Evolutionary conservation across 345 rosid genomes (phyloP).

Genomic region (Sisymbrium altissimum): DNA sequence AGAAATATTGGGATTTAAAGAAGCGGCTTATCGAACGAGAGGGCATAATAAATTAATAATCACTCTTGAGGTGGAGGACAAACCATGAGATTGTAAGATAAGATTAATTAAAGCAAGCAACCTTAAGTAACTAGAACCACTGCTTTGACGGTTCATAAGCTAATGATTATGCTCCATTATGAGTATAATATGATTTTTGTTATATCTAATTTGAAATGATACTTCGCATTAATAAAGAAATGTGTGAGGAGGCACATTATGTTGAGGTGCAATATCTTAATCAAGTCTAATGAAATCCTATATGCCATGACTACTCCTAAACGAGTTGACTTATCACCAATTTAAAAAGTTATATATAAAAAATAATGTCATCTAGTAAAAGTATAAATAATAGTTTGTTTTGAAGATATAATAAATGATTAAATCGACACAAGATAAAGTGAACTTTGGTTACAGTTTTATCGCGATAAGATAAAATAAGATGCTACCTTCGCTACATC

Average conservation of each 20-base stretch:
- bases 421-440: constrained; percentile 5
- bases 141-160: constrained; percentile 35
- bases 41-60: constrained; percentile 12
- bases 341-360: not conserved
- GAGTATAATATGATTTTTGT: constrained; percentile 18
- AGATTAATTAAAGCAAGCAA: constrained; percentile 16
- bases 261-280: constrained; percentile 15
- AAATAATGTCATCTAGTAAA: constrained; percentile 15
- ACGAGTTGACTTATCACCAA: constrained; percentile 22
- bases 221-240: constrained; percentile 12
- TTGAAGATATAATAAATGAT: not conserved
- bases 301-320: constrained; percentile 13
- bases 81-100: constrained; percentile 18
- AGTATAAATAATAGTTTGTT: not conserved
- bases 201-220: not conserved
- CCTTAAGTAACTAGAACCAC: constrained; percentile 32
- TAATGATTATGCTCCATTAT: constrained; percentile 34
- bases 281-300: constrained; percentile 7
- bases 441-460: not conserved
- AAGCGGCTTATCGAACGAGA: constrained; percentile 23
- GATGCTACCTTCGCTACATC: no score
- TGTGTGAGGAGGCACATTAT: constrained; percentile 24
- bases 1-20: not conserved
- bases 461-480: not conserved
- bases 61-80: constrained; percentile 15